Percentiles rank a stretch among this genome's conserved stretches.
Conservation (phyloP, 1,139 yeast genomes). For the Hyphopichia wangnamkhiaoensis region DNA sequence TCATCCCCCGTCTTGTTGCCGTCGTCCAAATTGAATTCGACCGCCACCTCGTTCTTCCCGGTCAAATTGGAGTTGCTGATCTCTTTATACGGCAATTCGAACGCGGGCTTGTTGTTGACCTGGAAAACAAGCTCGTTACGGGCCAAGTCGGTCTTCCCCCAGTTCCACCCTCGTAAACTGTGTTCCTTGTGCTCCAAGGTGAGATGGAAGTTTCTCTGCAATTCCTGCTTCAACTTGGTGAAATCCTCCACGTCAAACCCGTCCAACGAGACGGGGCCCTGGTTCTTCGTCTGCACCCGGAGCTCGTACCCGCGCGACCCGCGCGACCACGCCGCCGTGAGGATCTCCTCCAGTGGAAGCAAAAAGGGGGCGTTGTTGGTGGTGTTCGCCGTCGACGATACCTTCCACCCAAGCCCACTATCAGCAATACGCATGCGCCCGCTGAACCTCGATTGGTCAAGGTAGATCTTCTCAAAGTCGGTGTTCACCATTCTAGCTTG, state of each 20-base stretch:
- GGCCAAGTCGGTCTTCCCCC: conserved; percentile 95
- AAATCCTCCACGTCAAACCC: conserved; percentile 89
- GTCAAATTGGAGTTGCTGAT: conserved; percentile 89
- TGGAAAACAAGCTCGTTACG: conserved; percentile 87
- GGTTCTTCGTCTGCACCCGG: conserved; percentile 83
- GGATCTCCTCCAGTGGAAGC: conserved; percentile 80
- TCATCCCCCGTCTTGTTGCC: conserved; percentile 85
- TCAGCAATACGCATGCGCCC: conserved; percentile 96
- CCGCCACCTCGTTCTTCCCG: conserved; percentile 90
- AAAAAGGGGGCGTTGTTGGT: conserved; percentile 72
- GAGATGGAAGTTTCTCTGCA: conserved; percentile 73
- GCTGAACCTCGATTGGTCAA: conserved; percentile 78
- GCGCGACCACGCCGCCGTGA: conserved; percentile 85
- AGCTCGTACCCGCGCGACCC: conserved; percentile 92
- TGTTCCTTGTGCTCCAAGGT: conserved; percentile 84
- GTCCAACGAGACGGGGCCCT: conserved; percentile 84
- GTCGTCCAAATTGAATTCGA: conserved; percentile 72
- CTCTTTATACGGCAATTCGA: conserved; percentile 82
- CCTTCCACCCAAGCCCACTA: conserved; percentile 97
- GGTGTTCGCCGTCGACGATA: conserved; percentile 36
- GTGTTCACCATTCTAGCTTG: conserved; percentile 54
- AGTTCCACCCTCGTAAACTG: conserved; percentile 96
- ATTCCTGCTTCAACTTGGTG: conserved; percentile 75
- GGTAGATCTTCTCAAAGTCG: conserved; percentile 82
- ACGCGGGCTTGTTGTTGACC: conserved; percentile 84